phyloP scores from a whole-genome alignment of 1,139 yeast genomes.

The Kodamaea ohmeri region DNA sequence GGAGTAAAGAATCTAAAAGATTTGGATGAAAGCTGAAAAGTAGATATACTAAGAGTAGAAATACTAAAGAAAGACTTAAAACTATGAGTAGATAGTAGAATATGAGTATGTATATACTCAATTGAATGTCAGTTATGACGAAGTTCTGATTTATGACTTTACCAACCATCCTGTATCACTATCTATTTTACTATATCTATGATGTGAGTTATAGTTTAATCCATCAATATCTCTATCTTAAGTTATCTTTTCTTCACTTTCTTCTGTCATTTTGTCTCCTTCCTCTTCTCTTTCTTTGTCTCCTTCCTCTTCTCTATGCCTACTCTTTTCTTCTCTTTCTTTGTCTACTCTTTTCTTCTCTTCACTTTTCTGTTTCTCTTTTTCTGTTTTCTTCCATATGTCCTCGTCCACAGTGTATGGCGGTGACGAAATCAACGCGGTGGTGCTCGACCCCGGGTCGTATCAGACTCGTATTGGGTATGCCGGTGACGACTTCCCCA shows the following conservation, averaged over 20 bases:
- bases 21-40: too few species aligned
- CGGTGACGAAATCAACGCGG: constrained; percentile 83
- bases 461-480: constrained; percentile 80
- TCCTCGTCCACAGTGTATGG: constrained; percentile 34
- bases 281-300: background rate
- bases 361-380: background rate
- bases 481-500: constrained; percentile 93
- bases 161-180: too few species aligned
- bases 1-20: background rate
- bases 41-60: too few species aligned
- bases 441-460: constrained; percentile 91
- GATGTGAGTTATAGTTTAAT: too few species aligned
- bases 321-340: background rate
- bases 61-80: too few species aligned
- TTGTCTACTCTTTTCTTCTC: background rate
- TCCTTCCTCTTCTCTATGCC: background rate
- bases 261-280: background rate
- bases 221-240: background rate
- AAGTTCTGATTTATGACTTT: too few species aligned
- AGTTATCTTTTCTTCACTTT: background rate
- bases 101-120: too few species aligned
- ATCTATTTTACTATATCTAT: too few species aligned
- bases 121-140: too few species aligned
- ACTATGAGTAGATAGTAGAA: too few species aligned
- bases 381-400: background rate